Evolutionary conservation across 1,284 basidiomycete species (phyloP), one percentile per base, ranked within the genome.

Genomic region (Austroboletus rostrupii): DNA sequence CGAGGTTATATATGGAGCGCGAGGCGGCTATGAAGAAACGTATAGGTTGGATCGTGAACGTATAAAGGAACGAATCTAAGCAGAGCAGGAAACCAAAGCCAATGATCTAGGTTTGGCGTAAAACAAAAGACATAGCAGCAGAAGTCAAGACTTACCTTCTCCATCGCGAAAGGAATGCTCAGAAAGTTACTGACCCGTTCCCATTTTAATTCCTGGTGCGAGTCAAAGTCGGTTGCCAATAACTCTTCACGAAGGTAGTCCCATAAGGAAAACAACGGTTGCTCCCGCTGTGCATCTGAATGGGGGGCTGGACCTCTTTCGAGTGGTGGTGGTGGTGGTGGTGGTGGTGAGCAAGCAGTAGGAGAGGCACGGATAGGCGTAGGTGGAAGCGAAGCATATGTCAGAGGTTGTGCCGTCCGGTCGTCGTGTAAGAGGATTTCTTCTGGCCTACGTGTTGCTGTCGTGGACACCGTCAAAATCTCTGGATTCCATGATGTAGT

Each of bases 101-200:
- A 44, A 97, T 89, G 43, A 96, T 91, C 92, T 95, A 58, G 5
- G 43, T n/a, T 43, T 33, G 20, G 43, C 23, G 56, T 53, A 23
- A 58, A 47, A 48, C 44, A 50, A 23, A 33, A 49, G 36, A 35
- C 26, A 6, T 32, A 21, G 20, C 14, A 26, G 31, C 19, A 16
- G 40, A 16, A 19, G 36, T 10, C 8, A 31, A 1, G 9, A 60
- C 74, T 46, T 50, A 90, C 92, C 79, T 97, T 96, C 69, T 99
- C 97, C 56, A 97, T 84, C 16, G 93, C 94, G 9, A 94, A 66
- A 0, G 97, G 97, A 37, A 99, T 92, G 49, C 83, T 87, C 54
- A 99, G 73, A 64, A 99, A 99, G 70, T 99, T 99, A 65, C 91
- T 89, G 44, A 99, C 95, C n/a, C 97, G 77, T 62, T 99, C 97